Evolutionary conservation across 108 stramenopile genomes (phyloP).

Genomic region (Nitzschia sp.): DNA sequence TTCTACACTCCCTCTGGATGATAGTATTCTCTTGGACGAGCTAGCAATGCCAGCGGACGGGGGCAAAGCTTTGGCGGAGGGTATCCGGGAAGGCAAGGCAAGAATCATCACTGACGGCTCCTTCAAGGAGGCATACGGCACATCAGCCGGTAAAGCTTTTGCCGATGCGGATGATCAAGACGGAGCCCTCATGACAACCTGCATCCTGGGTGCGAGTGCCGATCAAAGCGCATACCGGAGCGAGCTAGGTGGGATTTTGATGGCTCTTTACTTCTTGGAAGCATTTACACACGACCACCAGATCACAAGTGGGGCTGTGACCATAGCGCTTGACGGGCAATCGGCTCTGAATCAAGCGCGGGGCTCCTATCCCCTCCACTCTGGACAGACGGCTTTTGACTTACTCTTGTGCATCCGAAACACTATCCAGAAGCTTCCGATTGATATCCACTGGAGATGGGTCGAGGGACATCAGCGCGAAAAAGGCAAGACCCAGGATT

Average conservation of each 20-base stretch:
- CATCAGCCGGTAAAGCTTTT: neutral
- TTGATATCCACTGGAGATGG: slow-evolving; percentile 1
- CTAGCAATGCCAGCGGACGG: neutral
- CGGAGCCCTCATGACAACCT: too few relatives aligned
- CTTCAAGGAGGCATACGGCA: neutral
- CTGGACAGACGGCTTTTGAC: neutral
- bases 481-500: neutral
- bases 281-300: neutral
- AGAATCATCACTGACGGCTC: slow-evolving; percentile 1
- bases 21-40: neutral
- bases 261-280: neutral
- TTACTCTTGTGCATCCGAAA: neutral
- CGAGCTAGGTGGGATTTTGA: neutral
- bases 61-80: neutral
- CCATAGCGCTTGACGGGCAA: slow-evolving; percentile 2
- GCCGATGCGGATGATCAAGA: neutral
- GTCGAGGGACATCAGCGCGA: slow-evolving; percentile 9
- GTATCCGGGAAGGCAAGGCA: neutral
- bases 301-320: neutral
- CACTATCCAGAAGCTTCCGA: neutral
- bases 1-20: neutral
- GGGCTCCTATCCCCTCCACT: neutral
- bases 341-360: neutral
- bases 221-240: slow-evolving; percentile 6
- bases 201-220: neutral